Percentiles rank a stretch among this genome's conserved stretches.
Conservation (phyloP, 106 monocot species). For the Acorus calamus region DNA sequence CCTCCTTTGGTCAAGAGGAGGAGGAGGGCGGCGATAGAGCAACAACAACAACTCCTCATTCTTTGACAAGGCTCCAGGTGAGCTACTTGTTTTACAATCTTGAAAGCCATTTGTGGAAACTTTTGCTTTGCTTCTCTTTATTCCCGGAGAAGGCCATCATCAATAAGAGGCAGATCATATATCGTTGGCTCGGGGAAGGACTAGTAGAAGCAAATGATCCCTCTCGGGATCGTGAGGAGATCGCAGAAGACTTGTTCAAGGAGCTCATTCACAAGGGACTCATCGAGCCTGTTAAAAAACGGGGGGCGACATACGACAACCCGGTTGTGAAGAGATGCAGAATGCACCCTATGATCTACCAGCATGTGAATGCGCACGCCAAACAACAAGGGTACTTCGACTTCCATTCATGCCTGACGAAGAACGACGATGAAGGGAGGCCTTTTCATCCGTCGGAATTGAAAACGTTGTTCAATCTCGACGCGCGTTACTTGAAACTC, state of each 20-base stretch:
- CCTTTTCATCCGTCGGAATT: background rate
- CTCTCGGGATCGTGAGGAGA: background rate
- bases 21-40: too few species aligned
- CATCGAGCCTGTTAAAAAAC: background rate
- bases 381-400: background rate
- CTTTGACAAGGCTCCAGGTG: too few species aligned
- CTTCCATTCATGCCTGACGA: background rate
- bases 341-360: constrained; percentile 9
- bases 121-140: constrained; percentile 8
- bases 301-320: background rate
- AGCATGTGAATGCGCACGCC: background rate
- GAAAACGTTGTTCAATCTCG: constrained; percentile 9
- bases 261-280: background rate
- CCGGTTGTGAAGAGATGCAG: background rate
- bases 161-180: constrained; percentile 13
- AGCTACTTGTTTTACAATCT: too few species aligned
- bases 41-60: too few species aligned
- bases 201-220: background rate
- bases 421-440: too few species aligned
- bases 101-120: background rate
- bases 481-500: constrained; percentile 3
- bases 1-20: too few species aligned
- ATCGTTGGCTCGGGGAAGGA: constrained; percentile 21
- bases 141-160: constrained; percentile 10
- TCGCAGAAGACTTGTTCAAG: background rate